Percentiles rank a stretch among this genome's conserved stretches.
These are phyloP conservation scores for Alternaria gansuensis DNA, from an alignment of 2,329 filamentous ascomycete species.

Conservation along the genomic window DNA sequence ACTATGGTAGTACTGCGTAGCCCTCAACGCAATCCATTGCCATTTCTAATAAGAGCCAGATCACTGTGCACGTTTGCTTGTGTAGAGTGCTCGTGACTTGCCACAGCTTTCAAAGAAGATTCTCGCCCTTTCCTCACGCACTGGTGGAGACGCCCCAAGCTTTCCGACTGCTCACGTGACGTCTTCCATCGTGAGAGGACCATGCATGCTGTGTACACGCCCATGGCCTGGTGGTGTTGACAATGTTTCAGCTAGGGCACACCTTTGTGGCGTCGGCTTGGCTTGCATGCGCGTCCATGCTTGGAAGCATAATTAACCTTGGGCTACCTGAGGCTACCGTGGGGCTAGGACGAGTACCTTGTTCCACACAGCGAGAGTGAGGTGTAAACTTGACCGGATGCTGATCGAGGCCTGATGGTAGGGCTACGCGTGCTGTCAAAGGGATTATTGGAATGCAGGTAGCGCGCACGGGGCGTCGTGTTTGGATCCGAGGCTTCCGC, in stretches of 20 bases:
- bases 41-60: slow-evolving; percentile 6
- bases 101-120: not conserved
- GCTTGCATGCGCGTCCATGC: slow-evolving; percentile 24
- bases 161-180: slow-evolving; percentile 15
- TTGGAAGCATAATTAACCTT: slow-evolving; percentile 13
- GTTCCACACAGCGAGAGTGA: slow-evolving; percentile 18
- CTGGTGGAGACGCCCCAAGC: fast-evolving
- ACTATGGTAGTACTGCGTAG: not conserved
- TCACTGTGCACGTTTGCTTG: not conserved
- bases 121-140: not conserved
- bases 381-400: slow-evolving; percentile 14
- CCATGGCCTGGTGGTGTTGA: slow-evolving; percentile 44
- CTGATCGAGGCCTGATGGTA: slow-evolving; percentile 3
- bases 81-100: not conserved
- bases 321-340: not conserved
- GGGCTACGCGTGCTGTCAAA: not conserved
- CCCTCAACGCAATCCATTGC: slow-evolving; percentile 13
- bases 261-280: slow-evolving; percentile 14
- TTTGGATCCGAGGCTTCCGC: slow-evolving; percentile 22
- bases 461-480: not conserved
- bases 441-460: slow-evolving; percentile 9
- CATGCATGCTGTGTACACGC: slow-evolving; percentile 9
- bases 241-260: slow-evolving; percentile 42
- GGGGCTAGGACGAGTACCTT: slow-evolving; percentile 22
- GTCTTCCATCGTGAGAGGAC: not conserved